Evolutionary conservation across 2,329 filamentous ascomycete species (phyloP), one percentile per base, ranked within the genome.

Genomic region (Pyricularia sp.): DNA sequence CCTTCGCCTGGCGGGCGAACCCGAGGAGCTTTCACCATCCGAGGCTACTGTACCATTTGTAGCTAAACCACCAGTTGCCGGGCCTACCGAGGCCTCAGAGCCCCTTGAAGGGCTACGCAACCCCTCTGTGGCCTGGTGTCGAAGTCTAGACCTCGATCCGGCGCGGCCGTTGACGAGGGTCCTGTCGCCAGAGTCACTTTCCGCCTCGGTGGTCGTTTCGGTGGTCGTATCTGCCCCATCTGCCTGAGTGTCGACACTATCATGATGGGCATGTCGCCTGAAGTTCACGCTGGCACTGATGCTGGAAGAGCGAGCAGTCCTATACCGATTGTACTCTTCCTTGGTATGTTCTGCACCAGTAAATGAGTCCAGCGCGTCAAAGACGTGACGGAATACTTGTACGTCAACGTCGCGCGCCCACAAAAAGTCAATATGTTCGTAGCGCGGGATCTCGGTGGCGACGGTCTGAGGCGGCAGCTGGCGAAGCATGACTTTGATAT

Each of bases 401-500:
- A 84, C 82, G 72, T 97, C 86, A 7, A 97, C 92, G 74, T 97
- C 93, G 55, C 88, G 84, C 0, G 92, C 95, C 95, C 95, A 99
- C 0, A 99, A 83, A 74, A 99, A 97, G 78, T 99, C 95, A 28
- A 99, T 86, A 78, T 99, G 95, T 78, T 99, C 95, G 78, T 97
- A 99, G 76, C 97, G 93, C 0, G 91, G 88, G 61, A 99, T 91
- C 75, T 94, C 91, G 55, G 89, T 95, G 1, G 93, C 93, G 2
- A 94, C 85, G 0, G 95, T 98, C 77, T 92, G 92, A 26, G 84
- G 83, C 0, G 95, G 95, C 14, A 99, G 83, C 78, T 97, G 93
- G 76, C 89, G 90, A 68, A 97, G 82, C 94, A 98, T 98, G 70
- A 94, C 87, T 42, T 91, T 87, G 78, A 99, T 97, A 76, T 98